phyloP scores from a whole-genome alignment of 2,329 filamentous ascomycete genomes.

The Fusarium pseudonygamai region DNA sequence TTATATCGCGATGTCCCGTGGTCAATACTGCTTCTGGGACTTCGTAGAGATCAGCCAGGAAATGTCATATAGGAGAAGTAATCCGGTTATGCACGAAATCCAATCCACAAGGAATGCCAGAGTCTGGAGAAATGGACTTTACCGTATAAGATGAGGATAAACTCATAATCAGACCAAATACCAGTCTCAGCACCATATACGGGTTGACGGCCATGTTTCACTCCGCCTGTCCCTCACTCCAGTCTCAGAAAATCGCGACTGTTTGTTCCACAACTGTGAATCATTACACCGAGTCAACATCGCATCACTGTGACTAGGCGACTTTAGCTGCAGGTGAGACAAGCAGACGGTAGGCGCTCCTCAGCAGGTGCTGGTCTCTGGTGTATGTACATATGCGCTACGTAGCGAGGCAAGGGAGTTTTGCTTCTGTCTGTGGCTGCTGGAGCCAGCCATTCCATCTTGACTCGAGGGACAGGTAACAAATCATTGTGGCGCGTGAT shows the following conservation, averaged over 20 bases:
- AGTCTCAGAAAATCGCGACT: conserved; percentile 22
- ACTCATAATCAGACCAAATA: conserved; percentile 6
- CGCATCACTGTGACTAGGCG: conserved; percentile 14
- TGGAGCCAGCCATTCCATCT: conserved; percentile 2
- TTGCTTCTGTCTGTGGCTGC: conserved; percentile 15
- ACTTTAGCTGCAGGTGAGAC: conserved; percentile 28
- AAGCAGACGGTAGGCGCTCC: conserved; percentile 18
- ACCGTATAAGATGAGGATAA: neutral
- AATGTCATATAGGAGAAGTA: neutral
- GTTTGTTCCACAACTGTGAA: conserved; percentile 26
- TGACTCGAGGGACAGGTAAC: conserved; percentile 23
- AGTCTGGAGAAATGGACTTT: neutral
- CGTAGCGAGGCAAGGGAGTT: conserved; percentile 27
- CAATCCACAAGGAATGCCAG: neutral
- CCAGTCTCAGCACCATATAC: conserved; percentile 15
- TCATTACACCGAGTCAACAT: conserved; percentile 10
- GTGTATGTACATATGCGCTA: neutral
- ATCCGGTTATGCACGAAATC: neutral
- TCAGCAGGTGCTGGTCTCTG: neutral
- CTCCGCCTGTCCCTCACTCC: neutral
- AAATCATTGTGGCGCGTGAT: conserved; percentile 20
- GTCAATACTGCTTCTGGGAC: neutral
- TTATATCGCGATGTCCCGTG: neutral
- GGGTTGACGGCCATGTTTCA: conserved; percentile 24
- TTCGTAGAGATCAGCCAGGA: neutral